phyloP scores from a whole-genome alignment of 345 rosid species.

The Hirschfeldia incana region DNA sequence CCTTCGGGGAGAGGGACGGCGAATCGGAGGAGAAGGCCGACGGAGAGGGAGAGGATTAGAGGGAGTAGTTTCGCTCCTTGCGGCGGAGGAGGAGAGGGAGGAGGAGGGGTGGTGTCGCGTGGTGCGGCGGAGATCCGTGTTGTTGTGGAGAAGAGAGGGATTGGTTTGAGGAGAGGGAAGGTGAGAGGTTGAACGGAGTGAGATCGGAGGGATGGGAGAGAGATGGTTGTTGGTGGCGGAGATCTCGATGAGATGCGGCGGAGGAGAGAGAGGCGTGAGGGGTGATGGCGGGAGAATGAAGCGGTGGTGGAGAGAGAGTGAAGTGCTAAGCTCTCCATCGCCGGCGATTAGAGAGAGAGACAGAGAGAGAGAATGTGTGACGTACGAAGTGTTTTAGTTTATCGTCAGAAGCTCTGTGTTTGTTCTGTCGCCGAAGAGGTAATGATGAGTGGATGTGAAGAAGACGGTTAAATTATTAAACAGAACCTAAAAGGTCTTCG shows the following conservation, averaged over 20 bases:
- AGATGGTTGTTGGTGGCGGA: slow-evolving; percentile 34
- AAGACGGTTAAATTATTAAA: slow-evolving; percentile 6
- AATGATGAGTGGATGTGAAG: slow-evolving; percentile 30
- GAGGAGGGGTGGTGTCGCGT: slow-evolving; percentile 38
- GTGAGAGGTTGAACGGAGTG: slow-evolving; percentile 42
- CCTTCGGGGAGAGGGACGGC: slow-evolving; percentile 60
- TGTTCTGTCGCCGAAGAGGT: slow-evolving; percentile 24
- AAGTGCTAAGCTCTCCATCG: slow-evolving; percentile 74
- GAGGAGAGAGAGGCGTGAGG: slow-evolving; percentile 45
- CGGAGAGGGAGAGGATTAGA: slow-evolving; percentile 60
- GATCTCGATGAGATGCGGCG: slow-evolving; percentile 50
- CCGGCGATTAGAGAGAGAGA: slow-evolving; percentile 16
- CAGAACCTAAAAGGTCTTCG: slow-evolving; percentile 14
- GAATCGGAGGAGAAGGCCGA: slow-evolving; percentile 72
- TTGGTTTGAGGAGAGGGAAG: slow-evolving; percentile 45
- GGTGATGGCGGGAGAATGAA: slow-evolving; percentile 19
- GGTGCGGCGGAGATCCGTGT: slow-evolving; percentile 38
- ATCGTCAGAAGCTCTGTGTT: background rate
- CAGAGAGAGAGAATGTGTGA: background rate
- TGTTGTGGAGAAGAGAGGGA: slow-evolving; percentile 28
- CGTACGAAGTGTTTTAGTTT: background rate
- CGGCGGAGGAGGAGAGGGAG: slow-evolving; percentile 27
- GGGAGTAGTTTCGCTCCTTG: slow-evolving; percentile 80
- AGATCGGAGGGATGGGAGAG: slow-evolving; percentile 41
- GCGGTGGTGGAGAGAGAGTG: slow-evolving; percentile 53